These are phyloP conservation scores for Cytospora piceicola DNA, from an alignment of 2,329 filamentous ascomycete genomes.

Conservation along the genomic window DNA sequence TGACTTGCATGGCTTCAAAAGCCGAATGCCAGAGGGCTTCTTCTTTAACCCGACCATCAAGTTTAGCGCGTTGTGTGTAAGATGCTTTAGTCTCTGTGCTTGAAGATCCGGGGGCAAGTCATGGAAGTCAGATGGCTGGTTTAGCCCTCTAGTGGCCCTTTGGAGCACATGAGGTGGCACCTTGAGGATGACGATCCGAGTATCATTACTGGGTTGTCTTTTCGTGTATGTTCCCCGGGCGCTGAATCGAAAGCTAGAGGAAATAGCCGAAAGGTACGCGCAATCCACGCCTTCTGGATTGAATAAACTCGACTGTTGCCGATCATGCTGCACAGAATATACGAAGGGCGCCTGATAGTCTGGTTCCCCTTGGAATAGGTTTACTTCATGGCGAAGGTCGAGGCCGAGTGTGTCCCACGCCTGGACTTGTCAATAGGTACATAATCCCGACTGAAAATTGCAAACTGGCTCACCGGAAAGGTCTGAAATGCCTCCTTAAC, in stretches of 20 bases:
- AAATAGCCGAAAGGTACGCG: conserved; percentile 15
- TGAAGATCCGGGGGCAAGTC: background rate
- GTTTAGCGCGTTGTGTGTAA: conserved; percentile 17
- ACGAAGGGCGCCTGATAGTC: conserved; percentile 8
- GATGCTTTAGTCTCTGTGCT: conserved; percentile 15
- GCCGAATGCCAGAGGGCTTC: conserved; percentile 1
- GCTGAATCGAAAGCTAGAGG: conserved; percentile 16
- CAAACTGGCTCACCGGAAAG: background rate
- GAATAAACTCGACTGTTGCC: conserved; percentile 8
- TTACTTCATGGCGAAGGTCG: conserved; percentile 20
- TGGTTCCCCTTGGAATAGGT: conserved; percentile 2
- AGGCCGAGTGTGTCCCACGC: conserved; percentile 22
- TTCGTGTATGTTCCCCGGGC: background rate
- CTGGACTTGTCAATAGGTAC: conserved; percentile 13
- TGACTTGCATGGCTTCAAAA: background rate
- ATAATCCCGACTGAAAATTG: background rate
- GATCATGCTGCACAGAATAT: conserved; percentile 24
- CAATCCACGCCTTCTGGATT: conserved; percentile 14
- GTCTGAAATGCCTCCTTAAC: conserved; percentile 13
- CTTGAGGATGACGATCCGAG: background rate
- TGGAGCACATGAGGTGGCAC: conserved; percentile 1
- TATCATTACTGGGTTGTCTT: background rate
- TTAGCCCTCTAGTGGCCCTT: background rate
- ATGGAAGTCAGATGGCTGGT: background rate
- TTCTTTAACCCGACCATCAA: conserved; percentile 19